These are phyloP conservation scores for Platanus orientalis DNA, from an alignment of 164 flowering plant species.

Conservation along the genomic window DNA sequence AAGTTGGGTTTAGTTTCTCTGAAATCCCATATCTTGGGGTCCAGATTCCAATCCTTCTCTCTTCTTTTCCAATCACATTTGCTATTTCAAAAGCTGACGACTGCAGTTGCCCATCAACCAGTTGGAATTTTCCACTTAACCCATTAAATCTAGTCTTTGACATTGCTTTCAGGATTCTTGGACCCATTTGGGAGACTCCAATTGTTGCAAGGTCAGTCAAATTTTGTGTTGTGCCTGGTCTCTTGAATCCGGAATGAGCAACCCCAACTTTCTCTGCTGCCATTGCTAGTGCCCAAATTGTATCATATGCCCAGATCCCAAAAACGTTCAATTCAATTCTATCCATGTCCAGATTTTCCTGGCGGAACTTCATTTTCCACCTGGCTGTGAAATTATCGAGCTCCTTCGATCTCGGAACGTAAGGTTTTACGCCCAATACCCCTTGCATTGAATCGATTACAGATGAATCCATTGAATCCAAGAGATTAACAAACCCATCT, in stretches of 20 bases:
- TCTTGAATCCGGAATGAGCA: background rate
- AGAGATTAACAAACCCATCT: no score
- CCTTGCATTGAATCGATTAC: no score
- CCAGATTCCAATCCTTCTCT: conserved; percentile 20
- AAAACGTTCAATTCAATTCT: conserved; percentile 6
- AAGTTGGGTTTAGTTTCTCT: background rate
- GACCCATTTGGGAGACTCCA: conserved; percentile 20
- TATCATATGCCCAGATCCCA: conserved; percentile 24
- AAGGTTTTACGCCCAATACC: conserved; percentile 21
- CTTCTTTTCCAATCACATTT: no score
- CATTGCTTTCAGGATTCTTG: conserved; percentile 17
- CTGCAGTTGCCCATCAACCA: conserved; percentile 13
- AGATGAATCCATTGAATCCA: no score
- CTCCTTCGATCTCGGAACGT: no score
- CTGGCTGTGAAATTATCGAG: conserved; percentile 15
- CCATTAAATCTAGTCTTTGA: conserved; percentile 23
- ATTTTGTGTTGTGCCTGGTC: background rate
- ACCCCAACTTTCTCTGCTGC: conserved; percentile 15
- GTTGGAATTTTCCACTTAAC: conserved; percentile 21
- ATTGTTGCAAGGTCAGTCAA: conserved; percentile 15
- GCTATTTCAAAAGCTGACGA: conserved; percentile 11
- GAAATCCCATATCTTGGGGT: conserved; percentile 12
- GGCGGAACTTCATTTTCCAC: no score
- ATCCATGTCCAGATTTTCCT: background rate
- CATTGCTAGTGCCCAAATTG: conserved; percentile 17